Conservation (phyloP, 768 basidiomycete species). For the Russula sp. region DNA sequence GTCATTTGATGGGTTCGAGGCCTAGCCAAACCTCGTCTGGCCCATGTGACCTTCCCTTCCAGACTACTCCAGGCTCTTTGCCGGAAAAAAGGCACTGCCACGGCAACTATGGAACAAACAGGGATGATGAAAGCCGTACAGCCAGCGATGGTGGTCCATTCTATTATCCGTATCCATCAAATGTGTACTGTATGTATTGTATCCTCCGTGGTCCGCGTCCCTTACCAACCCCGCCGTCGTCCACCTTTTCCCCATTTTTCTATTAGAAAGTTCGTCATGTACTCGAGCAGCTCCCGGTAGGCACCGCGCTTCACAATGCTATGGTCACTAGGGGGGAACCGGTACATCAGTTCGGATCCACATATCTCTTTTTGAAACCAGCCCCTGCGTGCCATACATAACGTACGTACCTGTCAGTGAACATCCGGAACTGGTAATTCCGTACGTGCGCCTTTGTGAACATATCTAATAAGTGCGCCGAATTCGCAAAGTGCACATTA, state of each 20-base stretch:
- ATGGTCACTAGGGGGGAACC: conserved; percentile 57
- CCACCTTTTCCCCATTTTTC: conserved; percentile 94
- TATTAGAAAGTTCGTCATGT: conserved; percentile 72
- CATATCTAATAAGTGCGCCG: conserved; percentile 89
- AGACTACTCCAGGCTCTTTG: conserved; percentile 3
- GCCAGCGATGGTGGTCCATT: background rate
- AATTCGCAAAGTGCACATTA: conserved; percentile 93
- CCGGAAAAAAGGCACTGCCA: background rate
- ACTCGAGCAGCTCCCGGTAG: conserved; percentile 80
- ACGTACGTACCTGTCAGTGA: conserved; percentile 75
- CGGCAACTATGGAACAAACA: background rate
- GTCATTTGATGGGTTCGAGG: conserved; percentile 5
- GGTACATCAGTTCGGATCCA: background rate
- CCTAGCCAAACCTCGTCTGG: background rate
- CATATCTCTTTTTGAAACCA: background rate
- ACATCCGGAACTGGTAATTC: conserved; percentile 87
- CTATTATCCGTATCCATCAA: too few species aligned
- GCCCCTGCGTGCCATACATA: background rate
- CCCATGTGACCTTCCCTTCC: conserved; percentile 8
- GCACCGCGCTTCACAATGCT: conserved; percentile 67
- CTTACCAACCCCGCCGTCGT: conserved; percentile 54
- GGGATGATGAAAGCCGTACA: background rate
- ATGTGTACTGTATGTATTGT: too few species aligned
- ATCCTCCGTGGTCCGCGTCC: background rate
- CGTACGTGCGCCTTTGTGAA: conserved; percentile 71